Evolutionary conservation across 768 basidiomycete species (phyloP), one percentile per base, ranked within the genome.

Genomic region (Mycena kentingensis): DNA sequence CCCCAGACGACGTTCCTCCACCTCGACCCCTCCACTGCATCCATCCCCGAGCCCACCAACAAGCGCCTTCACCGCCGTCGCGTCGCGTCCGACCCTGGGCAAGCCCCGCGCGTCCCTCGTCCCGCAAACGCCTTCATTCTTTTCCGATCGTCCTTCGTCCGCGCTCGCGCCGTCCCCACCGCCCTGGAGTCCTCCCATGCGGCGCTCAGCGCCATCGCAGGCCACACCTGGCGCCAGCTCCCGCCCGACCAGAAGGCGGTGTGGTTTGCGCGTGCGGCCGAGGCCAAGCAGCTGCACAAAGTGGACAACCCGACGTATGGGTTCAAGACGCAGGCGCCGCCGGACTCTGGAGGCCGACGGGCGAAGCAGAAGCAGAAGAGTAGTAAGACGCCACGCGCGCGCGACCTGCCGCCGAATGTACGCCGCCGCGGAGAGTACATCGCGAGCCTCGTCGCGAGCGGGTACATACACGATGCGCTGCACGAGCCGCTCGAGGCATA

Each of bases 111-210:
- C 62, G 78, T 82, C 50, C 81, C 80, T 18, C 79, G 81, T 42
- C 80, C 81, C 3, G 78, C 81, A 11, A 82, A 82, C 58, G 81
- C 81, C 29, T 82, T 82, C 68, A 82, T 82, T 58, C 72, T 82
- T 57, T 82, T 82, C 70, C 78, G 81, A 60, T 77, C 78, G 0
- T 73, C 77, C 16, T 81, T 82, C 67, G 77, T 82, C 62, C 79
- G 78, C 67, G 73, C 65, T 46, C 72, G 79, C 60, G 76, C 79
- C 57, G 76, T 82, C 60, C 73, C 78, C 24, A 72, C 77, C n/a
- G 70, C 68, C 38, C 71, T 78, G 55, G 80, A 82, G 69, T 75
- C 78, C 41, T 80, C 80, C 60, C 80, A 82, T 69, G 74, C 76
- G 60, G 78, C 80, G 12, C 65, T 82, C 19, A 77, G 75, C 19